Percentiles rank a stretch among this genome's conserved stretches.
Evolutionary conservation across 2,329 filamentous ascomycete genomes (phyloP).

Genomic region (Exophiala viscosa): DNA sequence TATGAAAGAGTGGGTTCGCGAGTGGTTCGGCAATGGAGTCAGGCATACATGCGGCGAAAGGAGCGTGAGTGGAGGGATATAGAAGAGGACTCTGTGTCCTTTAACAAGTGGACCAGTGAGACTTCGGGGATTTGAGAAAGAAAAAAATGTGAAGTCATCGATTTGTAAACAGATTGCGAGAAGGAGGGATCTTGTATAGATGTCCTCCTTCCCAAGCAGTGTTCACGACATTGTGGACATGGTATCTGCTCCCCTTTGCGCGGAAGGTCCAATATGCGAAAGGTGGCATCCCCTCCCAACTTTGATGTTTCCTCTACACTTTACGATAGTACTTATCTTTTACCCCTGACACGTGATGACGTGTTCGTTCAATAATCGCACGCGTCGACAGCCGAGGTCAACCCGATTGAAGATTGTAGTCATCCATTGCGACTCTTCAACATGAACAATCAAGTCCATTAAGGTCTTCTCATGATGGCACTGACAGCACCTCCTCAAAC

Average conservation of each 20-base stretch:
- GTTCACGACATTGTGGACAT: conserved; percentile 5
- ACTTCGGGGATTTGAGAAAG: neutral
- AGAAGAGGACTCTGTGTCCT: conserved; percentile 27
- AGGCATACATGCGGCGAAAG: conserved; percentile 29
- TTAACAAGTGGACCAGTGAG: conserved; percentile 9
- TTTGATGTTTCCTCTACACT: neutral
- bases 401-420: neutral
- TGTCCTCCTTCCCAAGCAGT: conserved; percentile 7
- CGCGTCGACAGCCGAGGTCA: conserved; percentile 6
- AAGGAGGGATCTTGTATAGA: conserved; percentile 3
- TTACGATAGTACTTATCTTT: neutral
- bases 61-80: conserved; percentile 16
- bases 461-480: conserved; percentile 5
- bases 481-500: conserved; percentile 13
- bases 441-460: neutral
- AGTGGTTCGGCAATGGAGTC: conserved; percentile 28
- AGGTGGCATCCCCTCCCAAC: conserved; percentile 1
- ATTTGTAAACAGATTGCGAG: neutral
- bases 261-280: neutral
- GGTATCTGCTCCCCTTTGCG: neutral
- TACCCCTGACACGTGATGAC: conserved; percentile 9
- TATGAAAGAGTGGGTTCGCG: conserved; percentile 22
- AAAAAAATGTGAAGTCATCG: conserved; percentile 11
- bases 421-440: neutral
- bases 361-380: neutral